These are phyloP conservation scores for Bromus sterilis DNA, from an alignment of 176 grass and related monocot species.

Conservation along the genomic window DNA sequence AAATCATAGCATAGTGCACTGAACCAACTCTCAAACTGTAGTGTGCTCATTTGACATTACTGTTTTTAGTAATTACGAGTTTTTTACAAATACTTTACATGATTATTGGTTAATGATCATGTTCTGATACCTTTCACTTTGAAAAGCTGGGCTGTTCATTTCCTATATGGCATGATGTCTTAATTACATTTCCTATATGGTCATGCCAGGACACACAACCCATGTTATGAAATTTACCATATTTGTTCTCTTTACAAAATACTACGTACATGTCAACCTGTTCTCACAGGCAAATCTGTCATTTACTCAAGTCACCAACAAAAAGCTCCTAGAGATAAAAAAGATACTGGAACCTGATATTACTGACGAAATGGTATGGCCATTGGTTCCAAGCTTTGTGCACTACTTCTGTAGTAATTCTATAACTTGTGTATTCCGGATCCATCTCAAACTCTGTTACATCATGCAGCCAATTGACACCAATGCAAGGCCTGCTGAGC, in stretches of 20 bases:
- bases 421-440: background rate
- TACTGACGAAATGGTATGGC: constrained; percentile 35
- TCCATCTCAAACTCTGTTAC: background rate
- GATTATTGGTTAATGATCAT: background rate
- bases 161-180: background rate
- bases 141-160: constrained; percentile 8
- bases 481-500: constrained; percentile 41
- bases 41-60: background rate
- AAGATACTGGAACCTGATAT: constrained; percentile 47
- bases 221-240: background rate
- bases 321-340: constrained; percentile 77
- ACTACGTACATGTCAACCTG: background rate
- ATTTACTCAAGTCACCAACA: constrained; percentile 79
- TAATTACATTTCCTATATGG: background rate
- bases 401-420: background rate
- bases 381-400: background rate
- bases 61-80: background rate
- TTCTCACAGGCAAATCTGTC: constrained; percentile 70
- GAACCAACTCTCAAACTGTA: background rate
- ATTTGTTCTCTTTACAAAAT: background rate
- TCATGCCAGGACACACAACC: background rate
- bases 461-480: constrained; percentile 47
- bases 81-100: background rate
- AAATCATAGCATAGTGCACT: background rate
- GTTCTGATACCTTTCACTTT: background rate